A percentile compares a stretch with the other conserved stretches of the same genome.
phyloP scores from a whole-genome alignment of 768 basidiomycete species.

The Russula compacta region DNA sequence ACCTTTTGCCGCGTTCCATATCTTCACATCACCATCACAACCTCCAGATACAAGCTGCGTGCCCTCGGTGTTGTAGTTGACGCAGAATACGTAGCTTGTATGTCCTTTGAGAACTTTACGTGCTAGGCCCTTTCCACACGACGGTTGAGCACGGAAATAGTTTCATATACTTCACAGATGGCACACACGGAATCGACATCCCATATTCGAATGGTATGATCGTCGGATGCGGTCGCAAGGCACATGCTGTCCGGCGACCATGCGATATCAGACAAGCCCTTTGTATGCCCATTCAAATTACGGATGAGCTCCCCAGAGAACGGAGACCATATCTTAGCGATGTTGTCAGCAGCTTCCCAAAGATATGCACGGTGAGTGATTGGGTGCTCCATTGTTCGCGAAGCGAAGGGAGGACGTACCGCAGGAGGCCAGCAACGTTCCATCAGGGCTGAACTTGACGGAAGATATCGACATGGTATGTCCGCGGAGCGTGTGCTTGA shows the following conservation, averaged over 20 bases:
- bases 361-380: background rate
- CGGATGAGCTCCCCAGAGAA: slow-evolving; percentile 69
- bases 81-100: slow-evolving; percentile 80
- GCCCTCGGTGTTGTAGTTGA: slow-evolving; percentile 83
- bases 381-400: background rate
- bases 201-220: slow-evolving; percentile 85
- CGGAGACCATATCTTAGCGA: slow-evolving; percentile 77
- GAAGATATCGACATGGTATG: slow-evolving; percentile 81
- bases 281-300: slow-evolving; percentile 65
- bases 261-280: slow-evolving; percentile 81
- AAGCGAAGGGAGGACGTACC: slow-evolving; percentile 38
- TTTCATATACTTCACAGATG: background rate
- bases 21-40: slow-evolving; percentile 84
- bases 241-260: slow-evolving; percentile 80
- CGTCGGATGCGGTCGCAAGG: slow-evolving; percentile 89
- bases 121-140: slow-evolving; percentile 46
- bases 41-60: slow-evolving; percentile 88
- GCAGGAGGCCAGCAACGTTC: slow-evolving; percentile 76
- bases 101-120: slow-evolving; percentile 73
- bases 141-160: background rate
- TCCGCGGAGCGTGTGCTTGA: slow-evolving; percentile 58
- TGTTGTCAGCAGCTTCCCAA: slow-evolving; percentile 57
- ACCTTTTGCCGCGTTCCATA: slow-evolving; percentile 90
- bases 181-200: slow-evolving; percentile 64
- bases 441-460: slow-evolving; percentile 88